A percentile compares a stretch with the other conserved stretches of the same genome.
Conservation (phyloP, 495 filamentous ascomycete species). For the Penicillium argentinense region DNA sequence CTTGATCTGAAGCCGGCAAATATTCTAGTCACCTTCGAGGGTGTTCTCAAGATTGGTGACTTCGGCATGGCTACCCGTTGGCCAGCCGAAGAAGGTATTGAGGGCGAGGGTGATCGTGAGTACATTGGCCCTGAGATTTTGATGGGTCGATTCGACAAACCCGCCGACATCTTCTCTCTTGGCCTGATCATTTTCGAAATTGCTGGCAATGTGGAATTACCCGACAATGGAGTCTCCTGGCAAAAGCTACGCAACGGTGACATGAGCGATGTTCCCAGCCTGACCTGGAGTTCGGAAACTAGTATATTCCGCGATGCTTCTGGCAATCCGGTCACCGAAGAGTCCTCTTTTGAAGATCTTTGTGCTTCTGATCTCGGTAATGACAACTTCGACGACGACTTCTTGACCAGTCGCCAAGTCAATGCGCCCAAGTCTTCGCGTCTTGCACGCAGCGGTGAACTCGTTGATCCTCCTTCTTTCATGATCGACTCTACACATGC, state of each 20-base stretch:
- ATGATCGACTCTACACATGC: constrained; percentile 72
- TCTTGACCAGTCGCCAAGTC: constrained; percentile 28
- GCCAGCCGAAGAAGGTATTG: constrained; percentile 73
- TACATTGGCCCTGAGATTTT: constrained; percentile 95
- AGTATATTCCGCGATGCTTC: constrained; percentile 71
- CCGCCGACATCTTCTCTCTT: constrained; percentile 89
- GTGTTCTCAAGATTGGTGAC: constrained; percentile 90
- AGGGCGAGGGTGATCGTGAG: constrained; percentile 91
- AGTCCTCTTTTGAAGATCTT: constrained; percentile 50
- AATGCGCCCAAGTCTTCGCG: constrained; percentile 27
- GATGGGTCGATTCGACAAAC: constrained; percentile 78
- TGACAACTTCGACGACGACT: constrained; percentile 40
- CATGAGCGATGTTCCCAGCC: constrained; percentile 77
- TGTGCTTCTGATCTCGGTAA: constrained; percentile 51
- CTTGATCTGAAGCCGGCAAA: constrained; percentile 96
- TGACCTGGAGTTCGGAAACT: constrained; percentile 74
- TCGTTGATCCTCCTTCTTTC: constrained; percentile 76
- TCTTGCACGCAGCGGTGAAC: constrained; percentile 58
- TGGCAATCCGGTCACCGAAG: constrained; percentile 60
- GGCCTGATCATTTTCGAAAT: constrained; percentile 93
- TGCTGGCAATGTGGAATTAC: constrained; percentile 85
- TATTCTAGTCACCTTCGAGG: constrained; percentile 86
- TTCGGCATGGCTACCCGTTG: constrained; percentile 87
- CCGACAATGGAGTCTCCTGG: constrained; percentile 90
- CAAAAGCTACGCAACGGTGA: constrained; percentile 82